Base-by-base conservation (phyloP, 148 eudicot genomes). In the Gaultheria prostrata region DNA sequence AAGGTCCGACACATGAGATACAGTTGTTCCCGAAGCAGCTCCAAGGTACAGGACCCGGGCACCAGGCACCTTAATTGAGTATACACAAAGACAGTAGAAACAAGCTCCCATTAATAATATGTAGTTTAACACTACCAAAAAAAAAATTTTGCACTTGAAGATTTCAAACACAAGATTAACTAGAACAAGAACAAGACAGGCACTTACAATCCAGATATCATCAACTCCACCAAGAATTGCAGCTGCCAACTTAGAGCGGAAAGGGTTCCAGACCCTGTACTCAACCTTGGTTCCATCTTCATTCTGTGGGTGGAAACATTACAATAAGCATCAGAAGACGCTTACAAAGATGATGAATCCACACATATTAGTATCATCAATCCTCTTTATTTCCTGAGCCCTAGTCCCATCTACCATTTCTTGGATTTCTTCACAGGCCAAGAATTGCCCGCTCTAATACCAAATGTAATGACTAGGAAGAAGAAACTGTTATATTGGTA, bases 1-100 rank as follows among this genome's bases (percentile, higher is more conserved):
- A 86, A 96, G 39, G 84, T 94, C 96, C 7, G 96, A 94, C 18
- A 97, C 99, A 82, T 97, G 99, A 28, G 99, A 97, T 3, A 97
- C 96, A 9, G 99, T 95, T 1, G 98, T 97, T 86, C 99, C 98
- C 9, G 98, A 93, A 59, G 99, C 99, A 90, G 98, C 99, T 84
- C 99, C 99, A 74, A 97, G 96, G 79, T 97, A 97, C 78, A 97
- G 93, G 4, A 97, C 99, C 24, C 75, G 71, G 12, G 96, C 93
- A 72, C 98, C 98, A 21, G 99, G 99, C 91, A 92, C 86, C 98
- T 91, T 61, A 51, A 30, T 76, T 28, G 14, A n/a, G 50, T 1
- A 80, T 48, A 77, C 18, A 50, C 8, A 51, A 54, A 18, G 30
- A 24, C 57, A 18, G 26, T 9, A 61, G 49, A 61, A 50, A 26